These are phyloP conservation scores for Cyclotella choctawhatcheeana DNA, from an alignment of 108 stramenopile species.

Conservation along the genomic window DNA sequence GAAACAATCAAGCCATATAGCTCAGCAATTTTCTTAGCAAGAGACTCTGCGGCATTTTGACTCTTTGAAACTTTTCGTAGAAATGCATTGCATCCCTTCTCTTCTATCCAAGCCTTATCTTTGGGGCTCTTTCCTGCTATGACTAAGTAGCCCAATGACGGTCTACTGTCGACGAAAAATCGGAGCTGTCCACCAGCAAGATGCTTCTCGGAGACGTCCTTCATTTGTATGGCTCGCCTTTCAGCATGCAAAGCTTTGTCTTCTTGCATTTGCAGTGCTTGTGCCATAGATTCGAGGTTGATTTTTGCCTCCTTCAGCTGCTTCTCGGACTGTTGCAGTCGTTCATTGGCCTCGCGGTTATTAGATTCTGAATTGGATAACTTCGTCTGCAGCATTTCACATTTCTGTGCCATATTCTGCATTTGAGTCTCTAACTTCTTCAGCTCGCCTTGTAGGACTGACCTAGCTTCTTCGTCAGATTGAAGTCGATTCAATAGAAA, in stretches of 20 bases:
- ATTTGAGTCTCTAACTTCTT: slow-evolving; percentile 77
- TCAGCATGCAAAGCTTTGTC: slow-evolving; percentile 34
- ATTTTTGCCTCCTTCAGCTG: slow-evolving; percentile 47
- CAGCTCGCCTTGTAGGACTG: slow-evolving; percentile 68
- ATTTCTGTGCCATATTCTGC: slow-evolving; percentile 48
- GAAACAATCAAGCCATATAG: slow-evolving; percentile 61
- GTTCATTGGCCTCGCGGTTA: slow-evolving; percentile 20
- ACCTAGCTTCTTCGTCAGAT: slow-evolving; percentile 73
- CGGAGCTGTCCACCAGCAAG: slow-evolving; percentile 49
- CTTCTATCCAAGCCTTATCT: slow-evolving; percentile 62
- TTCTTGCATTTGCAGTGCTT: slow-evolving; percentile 42
- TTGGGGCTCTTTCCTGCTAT: slow-evolving; percentile 54
- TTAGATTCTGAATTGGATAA: slow-evolving; percentile 65
- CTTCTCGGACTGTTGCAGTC: slow-evolving; percentile 38
- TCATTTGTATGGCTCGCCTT: slow-evolving; percentile 35
- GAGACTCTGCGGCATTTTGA: slow-evolving; percentile 65
- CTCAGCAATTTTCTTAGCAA: slow-evolving; percentile 60
- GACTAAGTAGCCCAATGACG: slow-evolving; percentile 41
- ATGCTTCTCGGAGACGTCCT: slow-evolving; percentile 25
- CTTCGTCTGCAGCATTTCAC: slow-evolving; percentile 64
- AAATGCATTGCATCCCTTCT: slow-evolving; percentile 53
- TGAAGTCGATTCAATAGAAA: slow-evolving; percentile 85
- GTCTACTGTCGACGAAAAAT: slow-evolving; percentile 56
- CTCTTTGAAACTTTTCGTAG: slow-evolving; percentile 61
- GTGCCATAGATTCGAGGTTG: slow-evolving; percentile 47